A percentile compares a stretch with the other conserved stretches of the same genome.
phyloP scores from a whole-genome alignment of 1,284 basidiomycete species.

The Heliocybe sulcata region DNA sequence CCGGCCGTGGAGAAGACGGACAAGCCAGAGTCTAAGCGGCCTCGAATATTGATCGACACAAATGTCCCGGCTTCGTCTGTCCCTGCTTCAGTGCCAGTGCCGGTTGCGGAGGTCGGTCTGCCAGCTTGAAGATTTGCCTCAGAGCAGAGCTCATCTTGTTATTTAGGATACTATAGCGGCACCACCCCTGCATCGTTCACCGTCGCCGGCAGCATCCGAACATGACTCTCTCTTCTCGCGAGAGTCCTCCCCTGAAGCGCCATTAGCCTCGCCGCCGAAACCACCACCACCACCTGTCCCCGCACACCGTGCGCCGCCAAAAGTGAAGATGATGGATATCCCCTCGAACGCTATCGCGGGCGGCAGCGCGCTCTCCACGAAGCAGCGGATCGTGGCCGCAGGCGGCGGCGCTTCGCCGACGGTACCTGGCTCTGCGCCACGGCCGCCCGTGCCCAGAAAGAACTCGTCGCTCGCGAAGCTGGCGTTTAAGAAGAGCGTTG shows the following conservation, averaged over 20 bases:
- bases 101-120: no score
- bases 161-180: no score
- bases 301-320: conserved; percentile 5
- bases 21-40: not conserved
- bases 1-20: not conserved
- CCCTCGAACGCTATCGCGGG: conserved; percentile 6
- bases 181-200: no score
- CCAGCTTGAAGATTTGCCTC: no score
- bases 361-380: conserved; percentile 3
- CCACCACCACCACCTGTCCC: not conserved
- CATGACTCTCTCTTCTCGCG: conserved; percentile 16
- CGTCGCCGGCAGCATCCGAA: not conserved
- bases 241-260: not conserved
- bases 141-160: no score
- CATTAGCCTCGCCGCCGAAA: not conserved
- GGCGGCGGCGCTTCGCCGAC: not conserved
- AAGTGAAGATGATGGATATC: conserved; percentile 15
- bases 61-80: not conserved
- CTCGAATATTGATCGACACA: not conserved
- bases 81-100: not conserved
- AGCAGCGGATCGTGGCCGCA: not conserved
- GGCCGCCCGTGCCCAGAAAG: conserved; percentile 13
- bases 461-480: conserved; percentile 8
- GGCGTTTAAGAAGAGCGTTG: conserved; percentile 15
- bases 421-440: conserved; percentile 19